Conservation (phyloP, 163 green algal species). For the Dunaliella salina region DNA sequence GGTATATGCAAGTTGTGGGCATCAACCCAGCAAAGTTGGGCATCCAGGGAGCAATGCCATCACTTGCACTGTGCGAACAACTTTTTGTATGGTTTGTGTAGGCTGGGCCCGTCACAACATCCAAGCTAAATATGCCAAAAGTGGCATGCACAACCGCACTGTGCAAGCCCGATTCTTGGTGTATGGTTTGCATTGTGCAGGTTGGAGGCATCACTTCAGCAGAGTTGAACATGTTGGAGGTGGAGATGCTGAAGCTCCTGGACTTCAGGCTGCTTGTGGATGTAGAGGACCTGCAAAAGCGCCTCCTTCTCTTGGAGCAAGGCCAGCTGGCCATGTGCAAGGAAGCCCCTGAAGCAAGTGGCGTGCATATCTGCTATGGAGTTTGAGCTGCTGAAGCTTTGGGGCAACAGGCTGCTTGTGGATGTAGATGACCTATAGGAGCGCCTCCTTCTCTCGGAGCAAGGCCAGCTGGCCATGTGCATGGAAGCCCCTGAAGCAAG, state of each 20-base stretch:
- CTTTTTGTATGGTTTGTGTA: too few species aligned
- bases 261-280: constrained; percentile 52
- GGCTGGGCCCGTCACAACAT: too few species aligned
- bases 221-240: constrained; percentile 67
- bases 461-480: background rate
- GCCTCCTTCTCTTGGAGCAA: background rate
- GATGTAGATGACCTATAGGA: constrained; percentile 11
- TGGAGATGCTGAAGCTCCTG: constrained; percentile 62
- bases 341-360: background rate
- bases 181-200: background rate
- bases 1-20: too few species aligned
- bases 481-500: background rate
- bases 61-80: too few species aligned
- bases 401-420: constrained; percentile 56
- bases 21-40: too few species aligned
- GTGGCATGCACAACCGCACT: too few species aligned
- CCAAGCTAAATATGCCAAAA: too few species aligned
- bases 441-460: background rate
- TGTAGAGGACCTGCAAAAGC: constrained; percentile 12
- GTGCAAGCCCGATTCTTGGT: too few species aligned
- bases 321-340: background rate
- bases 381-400: constrained; percentile 18
- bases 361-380: background rate
- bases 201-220: constrained; percentile 49
- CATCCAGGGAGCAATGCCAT: too few species aligned